phyloP scores from a whole-genome alignment of 306 rosid species.

The Pueraria montana region DNA sequence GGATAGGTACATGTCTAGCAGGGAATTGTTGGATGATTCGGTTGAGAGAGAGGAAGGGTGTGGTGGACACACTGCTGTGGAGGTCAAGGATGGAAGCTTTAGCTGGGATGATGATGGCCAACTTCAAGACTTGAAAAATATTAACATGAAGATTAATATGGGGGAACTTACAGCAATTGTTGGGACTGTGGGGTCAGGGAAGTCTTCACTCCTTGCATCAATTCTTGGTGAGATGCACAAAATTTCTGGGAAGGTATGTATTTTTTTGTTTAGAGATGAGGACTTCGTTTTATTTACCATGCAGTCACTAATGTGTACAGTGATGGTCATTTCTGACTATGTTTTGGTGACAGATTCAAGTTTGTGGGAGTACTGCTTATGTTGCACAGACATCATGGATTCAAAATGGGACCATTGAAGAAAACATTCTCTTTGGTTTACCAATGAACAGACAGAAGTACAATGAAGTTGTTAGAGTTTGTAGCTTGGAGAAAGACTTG shows the following conservation, averaged over 20 bases:
- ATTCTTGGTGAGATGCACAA: slow-evolving; percentile 95
- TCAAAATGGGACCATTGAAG: slow-evolving; percentile 94
- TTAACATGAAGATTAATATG: slow-evolving; percentile 68
- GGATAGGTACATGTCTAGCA: slow-evolving; percentile 82
- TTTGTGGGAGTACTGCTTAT: slow-evolving; percentile 88
- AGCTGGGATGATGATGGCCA: slow-evolving; percentile 88
- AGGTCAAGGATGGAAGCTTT: slow-evolving; percentile 74
- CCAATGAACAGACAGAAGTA: slow-evolving; percentile 81
- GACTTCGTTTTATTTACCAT: not conserved
- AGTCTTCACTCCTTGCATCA: slow-evolving; percentile 90
- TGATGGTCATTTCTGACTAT: slow-evolving; percentile 7
- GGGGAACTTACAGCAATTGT: slow-evolving; percentile 90
- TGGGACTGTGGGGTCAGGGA: slow-evolving; percentile 94
- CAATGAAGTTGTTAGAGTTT: slow-evolving; percentile 75
- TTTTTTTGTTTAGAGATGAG: not conserved
- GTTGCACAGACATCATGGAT: slow-evolving; percentile 99
- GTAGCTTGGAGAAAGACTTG: slow-evolving; percentile 90
- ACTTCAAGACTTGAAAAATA: slow-evolving; percentile 65
- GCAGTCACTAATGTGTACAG: slow-evolving; percentile 10
- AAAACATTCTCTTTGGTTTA: slow-evolving; percentile 83
- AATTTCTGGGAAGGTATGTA: slow-evolving; percentile 76
- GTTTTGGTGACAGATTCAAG: slow-evolving; percentile 68
- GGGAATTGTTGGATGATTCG: slow-evolving; percentile 61
- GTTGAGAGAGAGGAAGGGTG: slow-evolving; percentile 77
- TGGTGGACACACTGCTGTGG: slow-evolving; percentile 62